These are phyloP conservation scores for Pseudopithomyces chartarum DNA, from an alignment of 2,329 filamentous ascomycete species.

Conservation along the genomic window DNA sequence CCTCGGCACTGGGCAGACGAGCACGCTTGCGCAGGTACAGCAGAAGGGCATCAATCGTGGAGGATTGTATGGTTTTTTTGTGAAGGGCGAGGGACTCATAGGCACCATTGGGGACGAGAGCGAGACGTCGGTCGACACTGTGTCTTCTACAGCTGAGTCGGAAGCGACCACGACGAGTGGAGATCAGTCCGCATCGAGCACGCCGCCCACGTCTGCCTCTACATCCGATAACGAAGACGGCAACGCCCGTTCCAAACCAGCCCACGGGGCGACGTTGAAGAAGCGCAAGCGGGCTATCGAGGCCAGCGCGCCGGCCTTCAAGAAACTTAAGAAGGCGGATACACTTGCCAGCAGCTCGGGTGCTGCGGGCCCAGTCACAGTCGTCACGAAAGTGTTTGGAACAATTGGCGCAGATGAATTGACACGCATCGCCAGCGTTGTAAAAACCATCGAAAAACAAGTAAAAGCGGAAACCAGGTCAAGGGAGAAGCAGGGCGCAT, in stretches of 20 bases:
- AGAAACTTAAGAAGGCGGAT: constrained; percentile 21
- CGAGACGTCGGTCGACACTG: background rate
- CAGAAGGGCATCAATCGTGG: constrained; percentile 54
- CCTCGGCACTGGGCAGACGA: constrained; percentile 48
- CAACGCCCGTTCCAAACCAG: constrained; percentile 16
- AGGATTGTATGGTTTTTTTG: constrained; percentile 83
- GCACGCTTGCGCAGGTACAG: constrained; percentile 54
- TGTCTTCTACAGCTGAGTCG: no score
- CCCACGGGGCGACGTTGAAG: constrained; percentile 17
- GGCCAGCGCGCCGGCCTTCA: constrained; percentile 17
- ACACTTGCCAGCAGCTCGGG: constrained; percentile 7
- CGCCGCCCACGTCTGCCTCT: constrained; percentile 35
- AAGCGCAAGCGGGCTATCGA: constrained; percentile 21
- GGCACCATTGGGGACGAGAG: constrained; percentile 65
- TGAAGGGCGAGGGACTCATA: constrained; percentile 76
- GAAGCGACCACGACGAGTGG: constrained; percentile 16
- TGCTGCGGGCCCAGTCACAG: background rate
- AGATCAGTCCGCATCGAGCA: constrained; percentile 27
- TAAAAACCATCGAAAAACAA: background rate
- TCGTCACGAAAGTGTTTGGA: constrained; percentile 5
- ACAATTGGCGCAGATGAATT: constrained; percentile 4
- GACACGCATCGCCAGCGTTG: constrained; percentile 1
- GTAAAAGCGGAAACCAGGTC: constrained; percentile 12
- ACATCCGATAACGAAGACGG: constrained; percentile 12
- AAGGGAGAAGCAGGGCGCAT: constrained; percentile 13